Percentiles rank a stretch among this genome's conserved stretches.
Evolutionary conservation across 768 basidiomycete genomes (phyloP).

Genomic region (Tulasnella sp.): DNA sequence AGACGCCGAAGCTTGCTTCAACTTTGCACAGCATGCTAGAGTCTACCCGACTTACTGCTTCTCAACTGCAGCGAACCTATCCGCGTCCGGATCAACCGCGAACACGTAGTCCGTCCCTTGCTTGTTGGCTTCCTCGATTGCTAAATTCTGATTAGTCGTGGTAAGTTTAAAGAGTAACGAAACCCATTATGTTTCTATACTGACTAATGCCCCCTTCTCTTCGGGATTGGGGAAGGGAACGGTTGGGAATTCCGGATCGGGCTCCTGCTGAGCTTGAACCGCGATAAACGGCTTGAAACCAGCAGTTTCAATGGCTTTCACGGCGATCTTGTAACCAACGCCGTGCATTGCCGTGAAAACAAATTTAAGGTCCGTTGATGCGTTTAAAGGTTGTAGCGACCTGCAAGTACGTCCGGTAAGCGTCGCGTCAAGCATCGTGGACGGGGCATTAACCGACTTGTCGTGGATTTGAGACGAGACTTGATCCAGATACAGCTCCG

Average conservation of each 20-base stretch:
- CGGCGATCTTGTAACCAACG: constrained; percentile 70
- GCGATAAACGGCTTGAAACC: constrained; percentile 64
- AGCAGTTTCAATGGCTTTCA: constrained; percentile 59
- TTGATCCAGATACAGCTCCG: constrained; percentile 59
- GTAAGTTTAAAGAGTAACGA: neutral
- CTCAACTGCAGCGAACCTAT: constrained; percentile 80
- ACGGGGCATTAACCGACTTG: neutral
- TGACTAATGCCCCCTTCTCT: constrained; percentile 65
- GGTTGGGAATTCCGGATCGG: constrained; percentile 86
- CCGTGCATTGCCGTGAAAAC: constrained; percentile 93
- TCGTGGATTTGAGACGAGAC: constrained; percentile 34
- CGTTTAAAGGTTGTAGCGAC: constrained; percentile 46
- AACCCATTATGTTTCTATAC: neutral
- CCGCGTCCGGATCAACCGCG: constrained; percentile 89
- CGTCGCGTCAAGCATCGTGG: neutral
- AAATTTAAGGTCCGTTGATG: constrained; percentile 55
- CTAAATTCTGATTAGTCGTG: constrained; percentile 60
- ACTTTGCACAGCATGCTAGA: constrained; percentile 29
- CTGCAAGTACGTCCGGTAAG: neutral
- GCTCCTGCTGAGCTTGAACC: constrained; percentile 66
- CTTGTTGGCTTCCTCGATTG: constrained; percentile 62
- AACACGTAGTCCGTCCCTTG: constrained; percentile 65
- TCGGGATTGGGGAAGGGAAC: constrained; percentile 89
- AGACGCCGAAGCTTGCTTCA: neutral
- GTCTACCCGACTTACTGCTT: constrained; percentile 51